A percentile compares a stretch with the other conserved stretches of the same genome.
These are phyloP conservation scores for Aspergillus sp. DNA, from an alignment of 2,329 filamentous ascomycete genomes.

Conservation along the genomic window DNA sequence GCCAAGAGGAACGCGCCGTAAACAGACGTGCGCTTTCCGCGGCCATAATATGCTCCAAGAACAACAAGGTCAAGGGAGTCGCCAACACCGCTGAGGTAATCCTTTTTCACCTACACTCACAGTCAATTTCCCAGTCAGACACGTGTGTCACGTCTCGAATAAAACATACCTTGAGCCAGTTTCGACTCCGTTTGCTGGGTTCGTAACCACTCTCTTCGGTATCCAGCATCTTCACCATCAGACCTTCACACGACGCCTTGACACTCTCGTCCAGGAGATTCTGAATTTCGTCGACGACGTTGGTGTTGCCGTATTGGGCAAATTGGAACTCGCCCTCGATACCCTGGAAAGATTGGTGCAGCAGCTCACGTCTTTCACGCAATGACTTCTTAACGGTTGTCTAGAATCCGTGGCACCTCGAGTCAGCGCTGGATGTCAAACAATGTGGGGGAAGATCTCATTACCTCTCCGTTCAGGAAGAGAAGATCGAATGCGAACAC, in stretches of 20 bases:
- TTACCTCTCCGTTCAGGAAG: slow-evolving; percentile 82
- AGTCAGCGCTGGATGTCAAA: slow-evolving; percentile 9
- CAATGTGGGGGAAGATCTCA: slow-evolving; percentile 4
- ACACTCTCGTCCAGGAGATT: slow-evolving; percentile 89
- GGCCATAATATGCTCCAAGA: slow-evolving; percentile 88
- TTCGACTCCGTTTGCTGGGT: slow-evolving; percentile 91
- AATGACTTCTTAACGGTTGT: slow-evolving; percentile 83
- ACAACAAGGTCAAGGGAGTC: slow-evolving; percentile 97
- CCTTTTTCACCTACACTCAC: slow-evolving; percentile 77
- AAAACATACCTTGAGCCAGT: slow-evolving; percentile 83
- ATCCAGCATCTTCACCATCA: slow-evolving; percentile 99
- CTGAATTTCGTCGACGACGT: slow-evolving; percentile 91
- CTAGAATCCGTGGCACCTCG: slow-evolving; percentile 24
- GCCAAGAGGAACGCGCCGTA: slow-evolving; percentile 95
- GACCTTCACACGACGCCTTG: slow-evolving; percentile 90
- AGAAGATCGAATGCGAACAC: slow-evolving; percentile 95
- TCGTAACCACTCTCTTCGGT: slow-evolving; percentile 91
- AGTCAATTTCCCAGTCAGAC: slow-evolving; percentile 2
- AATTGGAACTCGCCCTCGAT: slow-evolving; percentile 90
- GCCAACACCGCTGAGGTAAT: slow-evolving; percentile 89
- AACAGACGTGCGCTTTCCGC: slow-evolving; percentile 90
- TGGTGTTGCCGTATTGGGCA: slow-evolving; percentile 81
- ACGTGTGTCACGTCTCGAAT: neutral
- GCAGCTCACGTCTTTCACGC: slow-evolving; percentile 75
- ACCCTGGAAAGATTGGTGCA: slow-evolving; percentile 70